Base-by-base conservation (phyloP, 2,329 filamentous ascomycete species). In the Neopestalotiopsis sp. region DNA sequence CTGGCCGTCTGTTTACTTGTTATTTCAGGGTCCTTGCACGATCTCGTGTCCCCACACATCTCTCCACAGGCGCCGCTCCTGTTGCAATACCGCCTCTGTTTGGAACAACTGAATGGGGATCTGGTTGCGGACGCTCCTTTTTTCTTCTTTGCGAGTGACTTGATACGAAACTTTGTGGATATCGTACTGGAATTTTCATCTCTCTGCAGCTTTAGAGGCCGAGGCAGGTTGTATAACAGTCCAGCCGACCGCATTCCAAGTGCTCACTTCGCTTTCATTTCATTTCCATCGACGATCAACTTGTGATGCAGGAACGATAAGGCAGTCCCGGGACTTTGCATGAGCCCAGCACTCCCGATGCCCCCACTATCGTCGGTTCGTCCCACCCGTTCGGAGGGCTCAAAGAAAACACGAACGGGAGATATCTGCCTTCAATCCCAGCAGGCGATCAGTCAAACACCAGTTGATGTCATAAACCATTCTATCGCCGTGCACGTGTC, bases 21-120 rank as follows among this genome's bases (percentile, higher is more conserved):
- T 59, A 62, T 62, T 62, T 62, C 59, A 62, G 59, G 59, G 59
- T 62, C 59, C 32, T 40, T 40, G 59, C 24, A 59, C 57, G 34
- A 62, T 40, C n/a, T 62, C 28, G 32, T 34, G n/a, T 62, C 28
- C n/a, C 59, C 59, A 62, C 59, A 38, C 30, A 34, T 62, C 59
- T 62, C 28, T 62, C 59, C 59, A 62, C 59, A 40, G 40, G 14
- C 13, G 13, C 59, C 40, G 59, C 10, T 40, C 28, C 34, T 34
- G 32, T 62, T 12, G 34, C 45, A 53, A 53, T 53, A 53, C 45
- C 45, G 45, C 45, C 45, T 53, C 45, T 53, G 45, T 53, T 53
- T 17, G 30, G 59, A 34, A 30, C 57, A 24, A 12, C 57, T 30
- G 30, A 28, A 13, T 32, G 24, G 57, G 57, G 34, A 20, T 32